A percentile compares a stretch with the other conserved stretches of the same genome.
phyloP scores from a whole-genome alignment of 2,329 filamentous ascomycete genomes.

The Fusarium metavorans region DNA sequence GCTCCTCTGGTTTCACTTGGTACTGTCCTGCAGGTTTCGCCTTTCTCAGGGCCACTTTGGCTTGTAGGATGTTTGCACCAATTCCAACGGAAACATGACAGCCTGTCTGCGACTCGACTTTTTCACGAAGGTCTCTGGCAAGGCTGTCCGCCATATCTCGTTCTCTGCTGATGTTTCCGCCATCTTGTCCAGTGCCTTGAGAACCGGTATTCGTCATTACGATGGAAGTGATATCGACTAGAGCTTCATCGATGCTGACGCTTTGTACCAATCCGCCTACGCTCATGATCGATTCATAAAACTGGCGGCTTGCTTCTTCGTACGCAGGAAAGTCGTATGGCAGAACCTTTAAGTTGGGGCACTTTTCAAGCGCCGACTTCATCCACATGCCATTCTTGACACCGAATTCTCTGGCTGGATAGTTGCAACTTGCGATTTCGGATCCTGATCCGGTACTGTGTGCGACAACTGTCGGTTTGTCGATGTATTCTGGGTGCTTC shows the following conservation, averaged over 20 bases:
- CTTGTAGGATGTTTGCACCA: slow-evolving; percentile 88
- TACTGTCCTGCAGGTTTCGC: slow-evolving; percentile 96
- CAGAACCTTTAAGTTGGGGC: slow-evolving; percentile 87
- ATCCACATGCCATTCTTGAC: slow-evolving; percentile 99
- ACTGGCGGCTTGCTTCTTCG: slow-evolving; percentile 87
- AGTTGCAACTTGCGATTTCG: slow-evolving; percentile 98
- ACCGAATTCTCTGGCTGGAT: slow-evolving; percentile 85
- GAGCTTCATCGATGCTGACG: slow-evolving; percentile 95
- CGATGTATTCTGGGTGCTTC: slow-evolving; percentile 77
- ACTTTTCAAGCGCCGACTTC: slow-evolving; percentile 86
- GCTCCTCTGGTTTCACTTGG: slow-evolving; percentile 85
- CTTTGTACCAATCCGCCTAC: slow-evolving; percentile 90
- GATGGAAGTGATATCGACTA: slow-evolving; percentile 83
- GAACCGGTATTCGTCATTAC: slow-evolving; percentile 76
- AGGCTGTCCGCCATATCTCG: slow-evolving; percentile 83
- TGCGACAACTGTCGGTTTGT: slow-evolving; percentile 89
- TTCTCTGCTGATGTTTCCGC: slow-evolving; percentile 80
- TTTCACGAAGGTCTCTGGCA: slow-evolving; percentile 71
- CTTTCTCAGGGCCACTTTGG: slow-evolving; percentile 89
- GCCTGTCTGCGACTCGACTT: slow-evolving; percentile 79
- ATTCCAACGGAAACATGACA: slow-evolving; percentile 95
- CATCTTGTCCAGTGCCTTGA: slow-evolving; percentile 71
- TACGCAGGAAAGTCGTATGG: slow-evolving; percentile 97
- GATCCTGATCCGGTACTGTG: slow-evolving; percentile 88
- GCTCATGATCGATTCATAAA: slow-evolving; percentile 86